Evolutionary conservation across 495 filamentous ascomycete genomes (phyloP).

Genomic region (Trichoderma erinaceum): DNA sequence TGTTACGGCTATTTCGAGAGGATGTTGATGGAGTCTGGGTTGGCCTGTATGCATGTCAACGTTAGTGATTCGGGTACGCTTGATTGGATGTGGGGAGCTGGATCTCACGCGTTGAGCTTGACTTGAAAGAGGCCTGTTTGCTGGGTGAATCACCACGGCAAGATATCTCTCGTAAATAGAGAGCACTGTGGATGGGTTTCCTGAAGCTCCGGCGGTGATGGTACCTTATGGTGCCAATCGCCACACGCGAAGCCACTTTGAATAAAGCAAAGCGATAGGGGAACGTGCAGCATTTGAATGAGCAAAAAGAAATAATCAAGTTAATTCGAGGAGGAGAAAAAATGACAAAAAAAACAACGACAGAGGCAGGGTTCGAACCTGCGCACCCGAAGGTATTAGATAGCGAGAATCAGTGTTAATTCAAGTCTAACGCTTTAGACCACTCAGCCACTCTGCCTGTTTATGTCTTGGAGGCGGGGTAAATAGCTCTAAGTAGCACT

Average conservation of each 20-base stretch:
- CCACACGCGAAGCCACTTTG: not conserved
- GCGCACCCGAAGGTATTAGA: slow-evolving; percentile 14
- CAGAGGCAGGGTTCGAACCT: slow-evolving; percentile 14
- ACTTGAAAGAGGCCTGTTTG: too few relatives aligned
- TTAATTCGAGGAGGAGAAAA: not conserved
- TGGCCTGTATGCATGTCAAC: not conserved
- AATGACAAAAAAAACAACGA: not conserved
- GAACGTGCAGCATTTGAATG: not conserved
- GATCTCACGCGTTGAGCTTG: too few relatives aligned
- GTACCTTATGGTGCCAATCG: too few relatives aligned
- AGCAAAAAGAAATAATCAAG: not conserved
- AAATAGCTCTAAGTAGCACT: not conserved
- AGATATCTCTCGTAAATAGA: too few relatives aligned
- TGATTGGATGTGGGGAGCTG: too few relatives aligned
- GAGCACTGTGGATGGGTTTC: too few relatives aligned
- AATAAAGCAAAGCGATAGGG: not conserved
- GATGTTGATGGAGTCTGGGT: not conserved
- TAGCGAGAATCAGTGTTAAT: slow-evolving; percentile 7
- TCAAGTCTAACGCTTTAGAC: slow-evolving; percentile 14
- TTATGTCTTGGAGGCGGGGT: not conserved
- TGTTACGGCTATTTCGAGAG: too few relatives aligned
- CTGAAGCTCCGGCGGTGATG: too few relatives aligned
- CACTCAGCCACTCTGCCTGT: slow-evolving; percentile 11
- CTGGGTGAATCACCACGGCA: too few relatives aligned
- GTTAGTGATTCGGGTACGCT: too few relatives aligned